Percentiles rank a stretch among this genome's conserved stretches.
Evolutionary conservation across 768 basidiomycete genomes (phyloP).

Genomic region (Steccherinum ochraceum): DNA sequence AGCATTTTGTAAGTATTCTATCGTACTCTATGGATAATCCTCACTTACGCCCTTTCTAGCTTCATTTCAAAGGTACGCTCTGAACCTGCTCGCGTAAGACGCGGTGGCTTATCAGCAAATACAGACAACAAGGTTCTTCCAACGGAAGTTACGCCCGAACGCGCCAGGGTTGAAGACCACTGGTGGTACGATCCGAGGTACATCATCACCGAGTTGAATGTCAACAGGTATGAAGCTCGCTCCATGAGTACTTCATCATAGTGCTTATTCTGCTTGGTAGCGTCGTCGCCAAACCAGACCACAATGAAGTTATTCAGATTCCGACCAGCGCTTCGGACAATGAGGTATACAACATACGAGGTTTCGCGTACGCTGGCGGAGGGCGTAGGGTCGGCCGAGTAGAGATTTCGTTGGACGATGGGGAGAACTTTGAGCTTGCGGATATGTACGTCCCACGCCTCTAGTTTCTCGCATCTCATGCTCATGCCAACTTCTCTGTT

Average conservation of each 20-base stretch:
- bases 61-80: constrained; percentile 29
- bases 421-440: constrained; percentile 41
- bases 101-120: constrained; percentile 4
- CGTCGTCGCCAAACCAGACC: constrained; percentile 48
- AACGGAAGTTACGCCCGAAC: constrained; percentile 41
- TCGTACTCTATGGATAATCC: background rate
- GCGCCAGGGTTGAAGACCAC: constrained; percentile 40
- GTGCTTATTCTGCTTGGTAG: constrained; percentile 18
- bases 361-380: constrained; percentile 61
- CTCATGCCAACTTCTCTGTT: background rate
- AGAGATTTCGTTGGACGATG: constrained; percentile 51
- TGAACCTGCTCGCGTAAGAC: background rate
- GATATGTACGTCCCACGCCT: constrained; percentile 22
- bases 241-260: background rate
- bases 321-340: constrained; percentile 5
- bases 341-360: constrained; percentile 34
- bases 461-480: background rate
- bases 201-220: constrained; percentile 46
- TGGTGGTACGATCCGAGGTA: constrained; percentile 53
- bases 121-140: constrained; percentile 60
- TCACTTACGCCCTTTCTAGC: constrained; percentile 11
- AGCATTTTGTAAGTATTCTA: constrained; percentile 39
- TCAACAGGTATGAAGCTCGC: constrained; percentile 27
- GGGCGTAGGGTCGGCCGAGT: constrained; percentile 52
- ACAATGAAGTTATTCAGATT: constrained; percentile 37